Conservation (phyloP, 257 asterid genomes). For the Ballota nigra region DNA sequence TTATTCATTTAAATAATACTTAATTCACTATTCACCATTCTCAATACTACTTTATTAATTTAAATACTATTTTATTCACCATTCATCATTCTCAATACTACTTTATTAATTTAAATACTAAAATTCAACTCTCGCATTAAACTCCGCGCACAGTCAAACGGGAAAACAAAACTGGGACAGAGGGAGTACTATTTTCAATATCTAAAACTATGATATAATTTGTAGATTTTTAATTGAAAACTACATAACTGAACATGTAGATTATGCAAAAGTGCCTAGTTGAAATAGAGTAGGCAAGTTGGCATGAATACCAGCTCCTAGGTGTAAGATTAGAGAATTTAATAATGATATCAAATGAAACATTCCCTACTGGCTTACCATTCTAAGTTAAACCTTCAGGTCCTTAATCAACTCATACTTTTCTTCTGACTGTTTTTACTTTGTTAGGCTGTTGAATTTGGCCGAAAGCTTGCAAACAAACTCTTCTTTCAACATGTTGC, state of each 20-base stretch:
- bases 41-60: no score
- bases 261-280: neutral
- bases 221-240: neutral
- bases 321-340: no score
- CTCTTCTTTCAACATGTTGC: constrained; percentile 72
- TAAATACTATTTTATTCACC: no score
- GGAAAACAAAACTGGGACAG: no score
- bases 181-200: neutral
- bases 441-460: constrained; percentile 81
- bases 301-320: neutral
- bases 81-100: no score
- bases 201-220: neutral
- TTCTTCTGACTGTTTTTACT: constrained; percentile 16
- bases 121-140: no score
- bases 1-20: no score
- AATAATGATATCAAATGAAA: neutral
- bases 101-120: no score
- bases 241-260: neutral
- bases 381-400: neutral
- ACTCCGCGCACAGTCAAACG: no score
- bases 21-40: no score
- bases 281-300: constrained; percentile 7
- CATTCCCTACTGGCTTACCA: neutral
- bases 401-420: neutral
- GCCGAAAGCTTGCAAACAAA: constrained; percentile 69